Percentiles rank a stretch among this genome's conserved stretches.
phyloP scores from a whole-genome alignment of 331 rosid genomes.

The Acacia pycnantha region DNA sequence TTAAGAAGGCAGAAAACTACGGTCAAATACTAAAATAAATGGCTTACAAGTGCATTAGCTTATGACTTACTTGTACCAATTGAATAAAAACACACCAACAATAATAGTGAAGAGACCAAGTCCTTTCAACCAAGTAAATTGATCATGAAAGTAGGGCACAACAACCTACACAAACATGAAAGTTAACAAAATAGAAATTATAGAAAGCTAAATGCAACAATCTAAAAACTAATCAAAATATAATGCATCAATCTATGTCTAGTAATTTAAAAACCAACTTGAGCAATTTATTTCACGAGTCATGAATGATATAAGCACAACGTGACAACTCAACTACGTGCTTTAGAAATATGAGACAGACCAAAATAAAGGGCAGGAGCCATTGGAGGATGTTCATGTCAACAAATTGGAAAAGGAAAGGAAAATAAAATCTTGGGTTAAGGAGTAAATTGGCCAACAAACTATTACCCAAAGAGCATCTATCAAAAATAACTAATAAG shows the following conservation, averaged over 20 bases:
- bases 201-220: too few relatives aligned
- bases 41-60: conserved; percentile 1
- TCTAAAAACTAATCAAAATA: neutral
- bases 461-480: too few relatives aligned
- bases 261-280: neutral
- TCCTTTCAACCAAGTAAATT: conserved; percentile 88
- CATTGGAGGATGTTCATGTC: neutral
- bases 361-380: neutral
- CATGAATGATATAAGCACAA: neutral
- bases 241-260: neutral
- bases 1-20: neutral
- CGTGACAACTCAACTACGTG: neutral
- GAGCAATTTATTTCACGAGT: neutral
- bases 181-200: neutral
- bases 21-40: conserved; percentile 2
- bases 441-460: too few relatives aligned
- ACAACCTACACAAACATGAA: conserved; percentile 62
- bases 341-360: neutral
- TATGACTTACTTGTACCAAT: conserved; percentile 92
- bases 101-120: conserved; percentile 75
- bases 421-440: too few relatives aligned
- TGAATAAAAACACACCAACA: conserved; percentile 89
- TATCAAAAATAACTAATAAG: too few relatives aligned
- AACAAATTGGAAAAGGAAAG: neutral
- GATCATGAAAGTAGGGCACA: conserved; percentile 82